Base-by-base conservation (phyloP, 1,284 basidiomycete species). In the Chiua sp. region DNA sequence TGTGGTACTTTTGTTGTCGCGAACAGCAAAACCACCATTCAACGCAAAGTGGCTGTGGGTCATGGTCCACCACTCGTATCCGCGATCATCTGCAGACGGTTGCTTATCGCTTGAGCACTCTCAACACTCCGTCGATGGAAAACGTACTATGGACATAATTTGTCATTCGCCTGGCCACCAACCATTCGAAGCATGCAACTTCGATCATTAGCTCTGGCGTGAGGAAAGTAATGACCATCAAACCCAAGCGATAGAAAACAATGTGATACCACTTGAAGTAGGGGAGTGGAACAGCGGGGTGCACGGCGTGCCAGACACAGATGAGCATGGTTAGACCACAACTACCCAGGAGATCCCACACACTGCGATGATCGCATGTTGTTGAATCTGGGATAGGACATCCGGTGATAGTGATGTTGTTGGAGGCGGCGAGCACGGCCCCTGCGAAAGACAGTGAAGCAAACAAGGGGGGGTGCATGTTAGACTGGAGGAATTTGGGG, bases 271-370 rank as follows among this genome's bases (percentile, higher is more conserved):
- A 47, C 10, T 49, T 55, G 4, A 59, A 60, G 13, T 55, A 30
- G 3, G 32, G 3, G 1, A 51, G 47, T 6, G 75, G 73, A 23
- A 78, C 61, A 51, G 78, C 77, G 0, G 75, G 75, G 57, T 78
- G 77, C 12, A 76, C 60, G 0, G 76, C 65, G 7, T 72, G 57
- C 75, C 75, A 78, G 6, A 72, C 73, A 49, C 73, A 78, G 0
- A 71, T 65, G n/a, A 76, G 70, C 2, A 77, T 18, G 15, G 59
- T 58, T 7, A 53, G 44, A 1, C 46, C 54, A 46, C 59, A 60
- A 16, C 49, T 47, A 16, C 33, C 15, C 15, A 59, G 39, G 23
- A 59, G 20, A 22, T 26, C 49, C 59, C 54, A 47, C 6, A 44
- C 7, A 12, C 47, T 48, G n/a, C 47, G 54, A 35, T 33, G 44